These are phyloP conservation scores for Trichoderma citrinoviride DNA, from an alignment of 2,329 filamentous ascomycete species.

Conservation along the genomic window DNA sequence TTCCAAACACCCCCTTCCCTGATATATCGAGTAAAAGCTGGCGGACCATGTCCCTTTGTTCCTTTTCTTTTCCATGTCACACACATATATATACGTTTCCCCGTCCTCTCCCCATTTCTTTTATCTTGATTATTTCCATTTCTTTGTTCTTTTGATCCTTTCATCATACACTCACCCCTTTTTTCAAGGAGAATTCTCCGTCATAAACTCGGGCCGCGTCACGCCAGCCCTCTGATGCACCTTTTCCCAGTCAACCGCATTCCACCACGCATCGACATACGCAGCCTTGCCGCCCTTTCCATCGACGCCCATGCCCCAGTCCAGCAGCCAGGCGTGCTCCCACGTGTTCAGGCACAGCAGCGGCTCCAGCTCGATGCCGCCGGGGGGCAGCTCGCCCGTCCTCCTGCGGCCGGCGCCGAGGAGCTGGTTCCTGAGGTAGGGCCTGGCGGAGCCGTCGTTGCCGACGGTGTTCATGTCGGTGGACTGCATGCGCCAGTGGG, in stretches of 20 bases:
- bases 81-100: constrained; percentile 8
- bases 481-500: constrained; percentile 71
- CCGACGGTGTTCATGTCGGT: constrained; percentile 68
- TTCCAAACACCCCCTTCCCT: neutral
- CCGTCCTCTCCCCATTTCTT: neutral
- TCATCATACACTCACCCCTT: neutral
- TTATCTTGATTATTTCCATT: neutral
- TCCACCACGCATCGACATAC: constrained; percentile 84
- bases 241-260: constrained; percentile 77
- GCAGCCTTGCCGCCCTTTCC: constrained; percentile 70
- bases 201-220: constrained; percentile 38
- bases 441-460: constrained; percentile 37
- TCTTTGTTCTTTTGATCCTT: neutral
- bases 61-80: neutral
- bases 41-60: neutral
- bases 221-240: constrained; percentile 51
- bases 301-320: constrained; percentile 62
- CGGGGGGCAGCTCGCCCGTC: constrained; percentile 51
- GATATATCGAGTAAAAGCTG: neutral
- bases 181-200: constrained; percentile 23
- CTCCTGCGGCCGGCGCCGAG: constrained; percentile 31
- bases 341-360: constrained; percentile 92
- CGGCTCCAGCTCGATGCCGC: constrained; percentile 67
- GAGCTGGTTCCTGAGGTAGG: constrained; percentile 42
- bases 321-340: constrained; percentile 88